These are phyloP conservation scores for Corymbia calophylla DNA, from an alignment of 441 rosid genomes.

Conservation along the genomic window DNA sequence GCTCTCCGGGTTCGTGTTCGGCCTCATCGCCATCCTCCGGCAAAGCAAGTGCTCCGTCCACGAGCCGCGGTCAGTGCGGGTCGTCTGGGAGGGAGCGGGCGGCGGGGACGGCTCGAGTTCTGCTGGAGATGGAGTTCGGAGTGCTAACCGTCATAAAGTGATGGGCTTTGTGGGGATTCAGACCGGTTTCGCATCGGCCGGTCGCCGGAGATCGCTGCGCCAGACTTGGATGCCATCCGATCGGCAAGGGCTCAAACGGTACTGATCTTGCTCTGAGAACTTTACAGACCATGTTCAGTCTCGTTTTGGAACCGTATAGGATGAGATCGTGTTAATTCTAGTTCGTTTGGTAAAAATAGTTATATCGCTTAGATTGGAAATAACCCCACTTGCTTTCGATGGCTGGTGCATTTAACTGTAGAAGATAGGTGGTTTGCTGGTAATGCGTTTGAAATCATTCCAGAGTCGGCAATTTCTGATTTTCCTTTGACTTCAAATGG, in stretches of 20 bases:
- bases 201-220: conserved; percentile 74
- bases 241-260: conserved; percentile 78
- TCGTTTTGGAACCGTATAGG: not conserved
- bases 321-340: not conserved
- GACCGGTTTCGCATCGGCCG: conserved; percentile 68
- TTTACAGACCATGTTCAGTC: not conserved
- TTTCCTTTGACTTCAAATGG: not conserved
- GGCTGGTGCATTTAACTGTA: not conserved
- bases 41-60: conserved; percentile 24
- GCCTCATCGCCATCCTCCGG: conserved; percentile 34
- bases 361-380: not conserved
- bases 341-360: not conserved
- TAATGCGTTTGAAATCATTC: not conserved
- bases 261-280: not conserved
- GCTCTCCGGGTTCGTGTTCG: conserved; percentile 55
- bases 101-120: conserved; percentile 5
- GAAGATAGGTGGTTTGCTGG: not conserved
- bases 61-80: conserved; percentile 45
- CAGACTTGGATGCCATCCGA: conserved; percentile 91
- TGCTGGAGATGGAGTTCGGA: not conserved
- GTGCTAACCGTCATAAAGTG: conserved; percentile 52
- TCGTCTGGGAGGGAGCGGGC: conserved; percentile 48
- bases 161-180: conserved; percentile 92
- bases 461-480: not conserved
- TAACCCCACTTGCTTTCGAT: not conserved